Base-by-base conservation (phyloP, 768 basidiomycete species). In the Nidularia pulvinata region DNA sequence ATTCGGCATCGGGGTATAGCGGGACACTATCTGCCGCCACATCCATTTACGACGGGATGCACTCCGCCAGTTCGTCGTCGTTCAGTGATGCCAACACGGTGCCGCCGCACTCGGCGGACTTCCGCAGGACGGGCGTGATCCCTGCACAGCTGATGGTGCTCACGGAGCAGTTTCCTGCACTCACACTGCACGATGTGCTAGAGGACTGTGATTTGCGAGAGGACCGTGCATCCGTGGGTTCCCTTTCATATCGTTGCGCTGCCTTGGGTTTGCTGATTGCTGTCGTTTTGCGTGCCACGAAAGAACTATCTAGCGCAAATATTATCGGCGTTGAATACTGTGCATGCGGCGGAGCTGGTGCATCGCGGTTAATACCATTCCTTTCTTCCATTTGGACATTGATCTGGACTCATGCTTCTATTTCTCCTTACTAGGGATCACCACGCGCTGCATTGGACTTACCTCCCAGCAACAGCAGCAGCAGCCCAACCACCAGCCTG, bases 161-260 rank as follows among this genome's bases (percentile, higher is more conserved):
- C 22, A 82, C 78, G n/a, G 92, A 94, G 61, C 82, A 88, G 61
- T 74, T 78, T 0, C 89, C 90, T 0, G 67, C 83, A 0, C 69
- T 89, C 53, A 86, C 83, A 0, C 65, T 94, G 32, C 75, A 83
- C 43, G 89, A 92, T 54, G 80, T 94, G 5, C 70, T 95, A n/a
- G 83, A 88, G 56, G 88, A 91, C 59, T 86, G 83, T 49, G 85
- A 89, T 33, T 69, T 95, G n/a, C 80, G 84, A 47, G 84, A 90
- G 63, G 85, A 86, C 36, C 77, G 88, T 25, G 87, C 86, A 14
- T 77, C 79, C 39, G 90, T 92, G 58, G 50, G 82, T 63, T 14
- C 54, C 50, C 25, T 30, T 30, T 30, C 25, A 30, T 30, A 30
- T 3, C 25, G 25, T 30, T 30, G 25, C 25, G 25, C 25, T 30